Base-by-base conservation (phyloP, 2,329 filamentous ascomycete genomes). In the Xylariaceae sp. region DNA sequence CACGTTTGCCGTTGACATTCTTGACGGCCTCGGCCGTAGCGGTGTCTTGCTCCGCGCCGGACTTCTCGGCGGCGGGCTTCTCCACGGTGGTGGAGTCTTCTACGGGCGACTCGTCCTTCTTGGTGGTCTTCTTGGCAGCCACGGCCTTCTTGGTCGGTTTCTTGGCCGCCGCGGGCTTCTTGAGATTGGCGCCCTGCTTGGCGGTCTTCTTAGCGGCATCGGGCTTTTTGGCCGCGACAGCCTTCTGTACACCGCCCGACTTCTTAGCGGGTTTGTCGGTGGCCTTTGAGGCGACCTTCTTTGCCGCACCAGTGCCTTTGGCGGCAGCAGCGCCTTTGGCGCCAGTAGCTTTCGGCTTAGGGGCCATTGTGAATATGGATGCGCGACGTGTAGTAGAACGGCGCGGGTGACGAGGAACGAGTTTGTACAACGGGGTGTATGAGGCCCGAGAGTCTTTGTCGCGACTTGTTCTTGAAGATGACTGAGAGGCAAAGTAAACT, bases 1-100 rank as follows among this genome's bases (percentile, higher is more conserved):
- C 23, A 11, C 62, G 56, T 56, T 63, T 67, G 61, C 55, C 58
- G 52, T 62, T 64, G 3, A 4, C 7, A 15, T 57, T 55, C 45
- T 65, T 61, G 0, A 39, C 44, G 54, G 57, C 13, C 50, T 60
- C 23, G 23, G 23, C 62, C 50, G 64, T 66, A 0, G 61, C 15
- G n/a, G 56, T 44, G 6, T 65, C 56, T 15, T 52, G 58, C 58
- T 15, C n/a, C 3, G 59, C 34, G 15, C 51, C 44, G 2, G 57
- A 37, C 44, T 55, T 55, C n/a, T 37, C 48, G 10, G 39, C 35
- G 10, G 54, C 17, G 34, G 47, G 47, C 10, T 50, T 56, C 50
- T 39, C 39, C 5, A 18, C 51, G 35, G 54, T 1, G 8, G 58
- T 47, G 17, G 59, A 48, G 15, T 17, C 13, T 17, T n/a, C 45